Percentiles rank a stretch among this genome's conserved stretches.
Conservation (phyloP, 1,284 basidiomycete genomes). For the Acaromyces ingoldii region DNA sequence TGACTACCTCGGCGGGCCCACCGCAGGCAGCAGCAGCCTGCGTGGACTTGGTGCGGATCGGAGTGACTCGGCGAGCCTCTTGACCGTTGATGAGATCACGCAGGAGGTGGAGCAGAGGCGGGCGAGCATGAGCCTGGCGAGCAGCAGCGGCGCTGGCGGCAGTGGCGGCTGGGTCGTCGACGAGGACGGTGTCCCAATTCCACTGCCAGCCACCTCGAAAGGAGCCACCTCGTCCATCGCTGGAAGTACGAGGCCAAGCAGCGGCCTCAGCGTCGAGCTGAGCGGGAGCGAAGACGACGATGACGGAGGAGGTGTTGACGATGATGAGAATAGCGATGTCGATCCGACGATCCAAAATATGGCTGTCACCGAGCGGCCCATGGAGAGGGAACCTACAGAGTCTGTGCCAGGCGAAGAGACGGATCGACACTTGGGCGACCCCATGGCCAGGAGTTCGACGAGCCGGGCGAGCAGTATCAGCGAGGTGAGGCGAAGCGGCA, state of each 20-base stretch:
- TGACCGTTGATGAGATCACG: slow-evolving; percentile 97
- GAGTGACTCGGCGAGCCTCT: slow-evolving; percentile 80
- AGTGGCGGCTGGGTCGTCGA: slow-evolving; percentile 31
- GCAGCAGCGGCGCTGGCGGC: neutral
- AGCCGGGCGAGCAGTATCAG: slow-evolving; percentile 24
- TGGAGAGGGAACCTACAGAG: slow-evolving; percentile 46
- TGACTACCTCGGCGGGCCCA: neutral
- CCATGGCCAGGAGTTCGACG: slow-evolving; percentile 27
- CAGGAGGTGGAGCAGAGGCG: slow-evolving; percentile 86
- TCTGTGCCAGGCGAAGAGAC: slow-evolving; percentile 29
- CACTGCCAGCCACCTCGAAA: slow-evolving; percentile 1
- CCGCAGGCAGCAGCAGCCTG: neutral
- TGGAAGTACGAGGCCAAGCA: slow-evolving; percentile 27
- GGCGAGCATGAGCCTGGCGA: slow-evolving; percentile 53
- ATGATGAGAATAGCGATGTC: slow-evolving; percentile 51
- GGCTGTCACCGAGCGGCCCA: slow-evolving; percentile 14
- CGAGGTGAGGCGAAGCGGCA: slow-evolving; percentile 52
- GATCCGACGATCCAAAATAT: slow-evolving; percentile 18
- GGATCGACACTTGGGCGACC: slow-evolving; percentile 30
- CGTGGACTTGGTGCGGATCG: slow-evolving; percentile 57
- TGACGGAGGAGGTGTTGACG: slow-evolving; percentile 42
- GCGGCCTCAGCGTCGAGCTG: slow-evolving; percentile 48
- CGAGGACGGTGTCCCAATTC: slow-evolving; percentile 49
- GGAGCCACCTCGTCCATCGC: slow-evolving; percentile 14
- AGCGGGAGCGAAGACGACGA: slow-evolving; percentile 53